Evolutionary conservation across 1,139 yeast genomes (phyloP), one percentile per base, ranked within the genome.

Genomic region (Eremothecium cymbalariae): DNA sequence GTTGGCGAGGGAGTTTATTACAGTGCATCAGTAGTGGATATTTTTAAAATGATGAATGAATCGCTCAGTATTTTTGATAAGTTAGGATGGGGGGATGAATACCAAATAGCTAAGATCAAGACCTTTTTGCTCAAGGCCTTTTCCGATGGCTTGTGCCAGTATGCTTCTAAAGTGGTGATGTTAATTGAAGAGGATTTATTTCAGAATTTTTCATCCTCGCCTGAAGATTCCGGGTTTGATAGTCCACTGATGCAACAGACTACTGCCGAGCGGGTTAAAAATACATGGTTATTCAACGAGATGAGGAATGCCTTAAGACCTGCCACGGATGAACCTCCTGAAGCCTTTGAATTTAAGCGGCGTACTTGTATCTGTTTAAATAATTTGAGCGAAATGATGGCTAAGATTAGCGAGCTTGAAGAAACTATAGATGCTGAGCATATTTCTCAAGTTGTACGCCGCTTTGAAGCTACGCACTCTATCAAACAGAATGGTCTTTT

Each of bases 321-420:
- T 8, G 51, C 53, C 9, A 38, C 47, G 2, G 57, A 64, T 43
- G 41, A 63, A n/a, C 62, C 64, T 40, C 71, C 77, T 44, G 63
- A 72, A 17, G 74, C 86, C 0, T 79, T 70, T 52, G 69, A 74
- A 38, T 83, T 82, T 59, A 65, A 68, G 42, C 65, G 70, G 3
- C 65, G 70, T 36, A 77, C 90, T 0, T 84, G 94, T 57, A 72
- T 82, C n/a, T 78, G 81, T 15, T 63, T 85, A 36, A 83, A 83
- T 54, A 76, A 85, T 48, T 53, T 85, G 13, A 75, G 78, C 5
- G 71, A 75, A 13, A 72, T 82, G 62, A 67, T 74, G 57, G 56
- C 63, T 2, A 72, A 74, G 43, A 57, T 84, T 24, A 69, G 73
- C 34, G 70, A 65, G 34, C 57, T 85, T 28, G 95, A 83, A 49